These are phyloP conservation scores for Saccharomyces hybrid DNA, from an alignment of 1,139 yeast species.

Conservation along the genomic window DNA sequence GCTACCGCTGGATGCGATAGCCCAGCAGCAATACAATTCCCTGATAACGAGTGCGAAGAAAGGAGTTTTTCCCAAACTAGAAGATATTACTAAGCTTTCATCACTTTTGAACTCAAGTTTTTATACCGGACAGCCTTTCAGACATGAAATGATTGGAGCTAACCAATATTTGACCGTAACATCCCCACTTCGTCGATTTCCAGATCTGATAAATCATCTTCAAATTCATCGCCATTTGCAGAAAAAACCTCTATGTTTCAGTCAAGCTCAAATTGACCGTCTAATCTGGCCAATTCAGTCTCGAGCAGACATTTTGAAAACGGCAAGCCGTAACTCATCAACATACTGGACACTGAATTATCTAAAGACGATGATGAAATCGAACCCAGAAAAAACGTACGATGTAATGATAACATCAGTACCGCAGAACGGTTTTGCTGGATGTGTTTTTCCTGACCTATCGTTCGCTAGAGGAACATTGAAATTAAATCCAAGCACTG, in stretches of 20 bases:
- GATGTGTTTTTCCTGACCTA: constrained; percentile 36
- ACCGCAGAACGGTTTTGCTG: constrained; percentile 36
- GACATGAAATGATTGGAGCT: constrained; percentile 63
- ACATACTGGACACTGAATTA: constrained; percentile 39
- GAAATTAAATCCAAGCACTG: constrained; percentile 16
- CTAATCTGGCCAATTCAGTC: constrained; percentile 32
- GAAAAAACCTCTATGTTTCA: constrained; percentile 17
- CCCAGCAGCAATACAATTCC: constrained; percentile 24
- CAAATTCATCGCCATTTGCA: constrained; percentile 44
- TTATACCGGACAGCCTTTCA: constrained; percentile 30
- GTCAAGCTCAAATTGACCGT: constrained; percentile 19
- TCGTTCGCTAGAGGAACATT: constrained; percentile 32
- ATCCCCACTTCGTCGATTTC: constrained; percentile 80
- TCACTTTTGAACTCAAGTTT: constrained; percentile 38
- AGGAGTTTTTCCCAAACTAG: constrained; percentile 24
- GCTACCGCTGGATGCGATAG: constrained; percentile 30
- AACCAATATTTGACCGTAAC: constrained; percentile 66
- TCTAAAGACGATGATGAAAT: constrained; percentile 24
- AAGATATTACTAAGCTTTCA: constrained; percentile 35
- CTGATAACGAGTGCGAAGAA: constrained; percentile 24
- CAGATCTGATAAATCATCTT: constrained; percentile 76
- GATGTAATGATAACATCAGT: constrained; percentile 35
- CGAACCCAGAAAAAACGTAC: constrained; percentile 16
- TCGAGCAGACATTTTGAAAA: constrained; percentile 31
- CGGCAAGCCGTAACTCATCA: constrained; percentile 29